Conservation (phyloP, 2,329 filamentous ascomycete species). For the Madurella mycetomatis region DNA sequence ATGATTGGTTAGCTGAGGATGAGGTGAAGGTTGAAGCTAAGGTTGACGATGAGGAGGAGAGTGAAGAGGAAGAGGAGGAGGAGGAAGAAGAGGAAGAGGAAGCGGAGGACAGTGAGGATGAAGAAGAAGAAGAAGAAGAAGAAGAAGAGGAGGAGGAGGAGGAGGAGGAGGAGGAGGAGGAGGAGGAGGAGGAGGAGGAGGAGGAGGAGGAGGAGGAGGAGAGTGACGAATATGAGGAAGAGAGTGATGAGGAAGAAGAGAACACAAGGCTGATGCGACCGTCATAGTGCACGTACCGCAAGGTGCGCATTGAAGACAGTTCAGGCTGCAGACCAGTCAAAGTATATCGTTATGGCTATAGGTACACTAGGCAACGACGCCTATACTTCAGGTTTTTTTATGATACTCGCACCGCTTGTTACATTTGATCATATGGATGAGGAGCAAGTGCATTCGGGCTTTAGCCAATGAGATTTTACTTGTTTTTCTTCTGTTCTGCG, state of each 20-base stretch:
- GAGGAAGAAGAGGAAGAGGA: conserved; percentile 45
- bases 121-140: conserved; percentile 19
- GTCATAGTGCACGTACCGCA: neutral
- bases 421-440: too few species aligned
- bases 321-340: too few species aligned
- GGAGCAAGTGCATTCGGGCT: too few species aligned
- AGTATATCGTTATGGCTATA: too few species aligned
- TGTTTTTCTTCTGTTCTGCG: too few species aligned
- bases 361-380: too few species aligned
- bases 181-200: conserved; percentile 7
- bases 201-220: too few species aligned
- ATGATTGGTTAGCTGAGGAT: conserved; percentile 85
- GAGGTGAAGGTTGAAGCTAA: conserved; percentile 33
- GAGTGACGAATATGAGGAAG: conserved; percentile 1
- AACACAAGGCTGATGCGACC: conserved; percentile 15
- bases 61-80: conserved; percentile 52
- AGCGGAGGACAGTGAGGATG: conserved; percentile 41
- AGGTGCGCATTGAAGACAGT: too few species aligned
- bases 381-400: too few species aligned
- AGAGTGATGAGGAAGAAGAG: conserved; percentile 18
- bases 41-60: conserved; percentile 50
- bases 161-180: conserved; percentile 13
- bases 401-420: too few species aligned
- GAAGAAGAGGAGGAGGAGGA: conserved; percentile 18
- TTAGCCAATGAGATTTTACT: too few species aligned